These are phyloP conservation scores for cucumber (Cucumis sativus) DNA, from an alignment of 306 rosid species.

Conservation along the genomic window Cucumber_9930_V3 NC_026655.2:2318501-2319000, in stretches of 20 bases:
- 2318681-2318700: not conserved
- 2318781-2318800: not conserved
- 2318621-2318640: not conserved
- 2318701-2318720: not conserved
- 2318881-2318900: no score
- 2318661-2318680: not conserved
- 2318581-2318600: constrained; percentile 35
- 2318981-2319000: no score
- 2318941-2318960: no score
- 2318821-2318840: no score
- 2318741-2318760: not conserved
- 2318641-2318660: not conserved
- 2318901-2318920: no score
- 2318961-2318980: no score
- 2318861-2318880: no score
- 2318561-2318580: constrained; percentile 27
- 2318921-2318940: no score
- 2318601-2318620: not conserved
- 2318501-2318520: constrained; percentile 23
- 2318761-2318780: not conserved
- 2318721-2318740: constrained; percentile 1
- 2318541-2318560: constrained; percentile 70
- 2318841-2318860: no score
- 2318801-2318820: not conserved
- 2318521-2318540: constrained; percentile 15